Evolutionary conservation across 768 basidiomycete genomes (phyloP), one percentile per base, ranked within the genome.

Genomic region (Lentinula guzmanii): DNA sequence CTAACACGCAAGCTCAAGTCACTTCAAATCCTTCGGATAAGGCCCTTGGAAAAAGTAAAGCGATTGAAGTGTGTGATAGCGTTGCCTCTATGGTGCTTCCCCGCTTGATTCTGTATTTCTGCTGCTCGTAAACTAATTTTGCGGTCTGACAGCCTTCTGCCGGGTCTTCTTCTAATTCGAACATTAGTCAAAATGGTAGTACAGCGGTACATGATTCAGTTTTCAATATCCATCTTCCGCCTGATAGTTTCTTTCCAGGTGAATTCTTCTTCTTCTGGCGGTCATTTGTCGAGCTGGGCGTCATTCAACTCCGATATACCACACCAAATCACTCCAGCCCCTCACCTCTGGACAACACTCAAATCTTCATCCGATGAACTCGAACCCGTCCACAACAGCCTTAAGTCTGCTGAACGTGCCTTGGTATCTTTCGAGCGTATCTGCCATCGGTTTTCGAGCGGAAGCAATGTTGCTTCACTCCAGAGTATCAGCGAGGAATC

Each of bases 401-500:
- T 52, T 4, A 37, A 8, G 24, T 60, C 50, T 31, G 59, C 59
- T 4, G 59, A 60, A 52, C 59, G 51, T 31, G 50, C 59, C 13
- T 39, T 60, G 50, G 59, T 52, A 31, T 60, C 59, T 28, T 60
- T 60, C 24, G 59, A 60, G 28, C 59, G 59, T 21, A 52, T 60
- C 59, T 60, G 59, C 39, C 52, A 51, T 52, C 39, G 59, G 13
- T 60, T 60, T 33, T 52, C 59, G 5, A 60, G 59, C 31, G 51
- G 51, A 42, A 60, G 51, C 41, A 52, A 42, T 33, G 15, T 42
- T 15, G 37, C 39, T 4, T 60, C 59, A 9, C 28, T 60, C 1
- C 59, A 52, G 16, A 60, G 34, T 42, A 60, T 60, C 2, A 60
- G 37, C 24, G 59, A 60, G 18, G 59, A 60, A 41, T 52, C 42